These are phyloP conservation scores for Cladophialophora bantiana DNA, from an alignment of 2,329 filamentous ascomycete genomes.

Conservation along the genomic window DNA sequence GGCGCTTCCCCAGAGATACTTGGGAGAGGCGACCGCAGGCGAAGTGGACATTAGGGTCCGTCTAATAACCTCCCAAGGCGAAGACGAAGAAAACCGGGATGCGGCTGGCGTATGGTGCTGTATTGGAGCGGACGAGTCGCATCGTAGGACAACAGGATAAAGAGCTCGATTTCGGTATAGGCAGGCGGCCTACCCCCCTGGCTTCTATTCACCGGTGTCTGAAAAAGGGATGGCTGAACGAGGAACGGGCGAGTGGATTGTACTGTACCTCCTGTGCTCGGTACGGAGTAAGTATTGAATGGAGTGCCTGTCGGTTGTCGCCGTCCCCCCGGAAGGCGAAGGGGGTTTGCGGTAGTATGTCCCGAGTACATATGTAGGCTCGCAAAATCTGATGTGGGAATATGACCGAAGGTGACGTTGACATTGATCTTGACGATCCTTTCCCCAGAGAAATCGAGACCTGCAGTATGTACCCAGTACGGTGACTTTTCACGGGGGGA, in stretches of 20 bases:
- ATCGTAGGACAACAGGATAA: neutral
- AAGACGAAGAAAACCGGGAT: neutral
- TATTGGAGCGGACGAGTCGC: neutral
- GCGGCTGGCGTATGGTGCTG: no score
- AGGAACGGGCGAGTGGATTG: neutral
- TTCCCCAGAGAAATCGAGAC: neutral
- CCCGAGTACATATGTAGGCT: no score
- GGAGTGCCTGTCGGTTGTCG: no score
- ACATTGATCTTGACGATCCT: neutral
- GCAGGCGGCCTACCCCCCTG: neutral
- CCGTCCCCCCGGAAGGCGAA: no score
- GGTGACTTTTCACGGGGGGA: neutral
- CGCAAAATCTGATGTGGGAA: conserved; percentile 1
- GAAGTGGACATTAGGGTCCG: neutral
- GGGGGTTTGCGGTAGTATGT: no score
- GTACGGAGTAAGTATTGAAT: no score
- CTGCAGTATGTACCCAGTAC: neutral
- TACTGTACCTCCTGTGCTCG: no score
- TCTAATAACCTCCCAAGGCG: neutral
- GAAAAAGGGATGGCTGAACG: neutral
- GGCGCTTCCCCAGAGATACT: no score
- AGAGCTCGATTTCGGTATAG: neutral
- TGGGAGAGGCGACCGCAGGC: no score
- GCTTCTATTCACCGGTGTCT: neutral
- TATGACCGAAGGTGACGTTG: neutral